Conservation (phyloP, 768 basidiomycete genomes). For the Phylloporus arenicola region DNA sequence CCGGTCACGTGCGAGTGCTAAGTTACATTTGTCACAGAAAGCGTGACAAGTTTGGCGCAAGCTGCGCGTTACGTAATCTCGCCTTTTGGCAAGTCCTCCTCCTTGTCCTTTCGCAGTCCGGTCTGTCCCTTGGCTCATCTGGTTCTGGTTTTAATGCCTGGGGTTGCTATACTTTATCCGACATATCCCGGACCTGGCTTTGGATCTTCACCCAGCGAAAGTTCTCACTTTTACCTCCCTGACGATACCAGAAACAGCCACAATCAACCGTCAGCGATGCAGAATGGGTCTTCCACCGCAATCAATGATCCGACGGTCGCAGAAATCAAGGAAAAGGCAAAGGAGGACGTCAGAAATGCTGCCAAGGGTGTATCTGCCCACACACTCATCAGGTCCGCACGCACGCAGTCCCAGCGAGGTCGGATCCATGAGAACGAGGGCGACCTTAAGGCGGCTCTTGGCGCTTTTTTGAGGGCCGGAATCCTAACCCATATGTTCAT, state of each 20-base stretch:
- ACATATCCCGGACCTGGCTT: slow-evolving; percentile 28
- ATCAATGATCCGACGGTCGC: slow-evolving; percentile 34
- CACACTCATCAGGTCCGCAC: slow-evolving; percentile 58
- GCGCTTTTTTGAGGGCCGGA: slow-evolving; percentile 57
- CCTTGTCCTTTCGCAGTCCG: slow-evolving; percentile 12
- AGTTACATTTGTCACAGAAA: slow-evolving; percentile 13
- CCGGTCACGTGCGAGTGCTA: slow-evolving; percentile 21
- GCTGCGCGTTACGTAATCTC: slow-evolving; percentile 27
- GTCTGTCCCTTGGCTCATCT: slow-evolving; percentile 7
- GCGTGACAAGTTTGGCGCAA: slow-evolving; percentile 4
- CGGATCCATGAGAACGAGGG: slow-evolving; percentile 49
- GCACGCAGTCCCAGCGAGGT: slow-evolving; percentile 49
- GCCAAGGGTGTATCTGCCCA: slow-evolving; percentile 56
- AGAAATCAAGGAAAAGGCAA: slow-evolving; percentile 46
- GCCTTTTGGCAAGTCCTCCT: slow-evolving; percentile 1
- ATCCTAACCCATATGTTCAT: slow-evolving; percentile 53
- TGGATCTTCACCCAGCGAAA: slow-evolving; percentile 27
- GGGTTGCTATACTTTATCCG: slow-evolving; percentile 38
- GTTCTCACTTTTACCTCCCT: slow-evolving; percentile 8
- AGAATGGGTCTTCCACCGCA: slow-evolving; percentile 31
- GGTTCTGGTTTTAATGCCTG: slow-evolving; percentile 35
- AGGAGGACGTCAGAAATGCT: slow-evolving; percentile 43
- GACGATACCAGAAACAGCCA: slow-evolving; percentile 15
- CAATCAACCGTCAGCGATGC: slow-evolving; percentile 30
- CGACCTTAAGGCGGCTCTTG: slow-evolving; percentile 57